Base-by-base conservation (phyloP, 1,139 yeast species). In the Citeromyces hawaiiensis region DNA sequence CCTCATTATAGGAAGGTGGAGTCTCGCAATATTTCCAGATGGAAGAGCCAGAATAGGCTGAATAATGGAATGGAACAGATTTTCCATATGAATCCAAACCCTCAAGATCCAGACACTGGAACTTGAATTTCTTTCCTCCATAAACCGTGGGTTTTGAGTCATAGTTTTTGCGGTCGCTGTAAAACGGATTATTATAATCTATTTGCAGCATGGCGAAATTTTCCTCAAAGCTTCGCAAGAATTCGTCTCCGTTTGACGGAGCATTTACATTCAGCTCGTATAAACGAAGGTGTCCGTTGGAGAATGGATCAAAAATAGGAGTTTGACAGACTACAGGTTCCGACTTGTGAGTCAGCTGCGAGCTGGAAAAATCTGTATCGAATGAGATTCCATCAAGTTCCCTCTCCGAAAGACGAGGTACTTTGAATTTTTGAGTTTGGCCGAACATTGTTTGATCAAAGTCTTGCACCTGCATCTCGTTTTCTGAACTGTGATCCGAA, bases 131-230 rank as follows among this genome's bases (percentile, higher is more conserved):
- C 43, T 68, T 73, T 16, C 87, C 87, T 0, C 88, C 87, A 57
- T 76, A 78, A 2, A 72, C 56, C 43, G 78, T 66, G 0, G 93
- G 78, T 21, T 60, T 62, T 1, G 57, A 40, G 2, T 80, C 78
- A 4, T 72, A 60, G 46, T 82, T 83, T 1, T 54, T 51, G 0
- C 61, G 55, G 27, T 66, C 61, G 18, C 77, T 69, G 49, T 73
- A 87, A 47, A 60, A 75, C 0, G 96, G 95, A 44, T 73, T 82
- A 2, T 49, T 45, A 50, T 81, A 80, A 16, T 75, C 67, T 9
- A 73, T 59, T 45, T 69, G 64, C 2, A 81, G 67, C 4, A 70
- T 48, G 0, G 77, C 78, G 29, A 55, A 49, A 0, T 55, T 50
- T 4, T 17, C 9, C 23, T 68, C 71, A 34, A 80, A 60, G 10